Conservation (phyloP, 805 yeast species). For the Barnettozyma sucrosica region DNA sequence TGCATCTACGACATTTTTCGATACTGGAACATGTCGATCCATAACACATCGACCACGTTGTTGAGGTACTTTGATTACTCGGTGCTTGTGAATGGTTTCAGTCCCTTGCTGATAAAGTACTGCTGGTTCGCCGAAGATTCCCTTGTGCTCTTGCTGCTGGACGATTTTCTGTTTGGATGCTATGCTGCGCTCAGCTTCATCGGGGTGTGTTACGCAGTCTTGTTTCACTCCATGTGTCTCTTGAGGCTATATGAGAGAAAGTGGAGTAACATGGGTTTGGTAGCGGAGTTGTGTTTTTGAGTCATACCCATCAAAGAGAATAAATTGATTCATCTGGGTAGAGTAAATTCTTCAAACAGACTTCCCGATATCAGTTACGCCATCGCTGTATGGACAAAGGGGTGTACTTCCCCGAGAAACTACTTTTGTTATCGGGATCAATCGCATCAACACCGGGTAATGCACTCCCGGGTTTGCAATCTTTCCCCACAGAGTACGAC, state of each 20-base stretch:
- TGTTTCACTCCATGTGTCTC: constrained; percentile 18
- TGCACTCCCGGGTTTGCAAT: too few species aligned
- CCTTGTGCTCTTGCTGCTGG: not conserved
- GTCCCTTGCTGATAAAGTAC: constrained; percentile 9
- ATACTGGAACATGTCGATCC: constrained; percentile 2
- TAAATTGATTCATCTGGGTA: too few species aligned
- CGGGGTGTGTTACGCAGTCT: constrained; percentile 13
- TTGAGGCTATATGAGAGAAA: constrained; percentile 20
- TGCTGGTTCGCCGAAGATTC: constrained; percentile 1
- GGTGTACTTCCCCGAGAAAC: too few species aligned
- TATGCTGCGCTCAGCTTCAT: constrained; percentile 9
- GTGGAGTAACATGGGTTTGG: constrained; percentile 14
- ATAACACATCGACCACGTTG: constrained; percentile 13
- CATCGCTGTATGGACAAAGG: too few species aligned
- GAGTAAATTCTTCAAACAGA: too few species aligned
- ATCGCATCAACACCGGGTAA: too few species aligned
- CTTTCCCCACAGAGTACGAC: too few species aligned
- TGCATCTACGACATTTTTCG: constrained; percentile 15
- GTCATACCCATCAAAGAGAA: not conserved
- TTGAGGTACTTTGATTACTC: constrained; percentile 15
- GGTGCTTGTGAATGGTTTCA: constrained; percentile 14
- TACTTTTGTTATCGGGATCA: too few species aligned
- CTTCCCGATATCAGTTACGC: too few species aligned
- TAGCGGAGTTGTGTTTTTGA: not conserved
- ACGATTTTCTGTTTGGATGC: constrained; percentile 1